phyloP scores from a whole-genome alignment of 257 asterid species.

The Agastache rugosa region DNA sequence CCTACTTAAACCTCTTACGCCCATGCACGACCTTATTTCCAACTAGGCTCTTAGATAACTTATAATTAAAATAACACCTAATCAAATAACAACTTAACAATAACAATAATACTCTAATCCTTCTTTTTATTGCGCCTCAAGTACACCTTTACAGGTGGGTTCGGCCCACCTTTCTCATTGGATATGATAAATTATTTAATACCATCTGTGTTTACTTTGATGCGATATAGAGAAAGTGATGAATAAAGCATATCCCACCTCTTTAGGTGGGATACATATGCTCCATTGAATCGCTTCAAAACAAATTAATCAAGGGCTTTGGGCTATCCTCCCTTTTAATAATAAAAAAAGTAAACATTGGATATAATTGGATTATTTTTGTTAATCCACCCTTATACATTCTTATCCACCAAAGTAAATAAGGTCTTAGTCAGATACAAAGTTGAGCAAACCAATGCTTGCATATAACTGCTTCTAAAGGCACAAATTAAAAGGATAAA shows the following conservation, averaged over 20 bases:
- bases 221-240: neutral
- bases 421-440: neutral
- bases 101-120: too few species aligned
- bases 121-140: too few species aligned
- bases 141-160: too few species aligned
- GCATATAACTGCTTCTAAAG: conserved; percentile 6
- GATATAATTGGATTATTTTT: neutral
- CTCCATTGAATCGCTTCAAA: neutral
- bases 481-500: conserved; percentile 2
- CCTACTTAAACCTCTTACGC: too few species aligned
- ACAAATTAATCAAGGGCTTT: neutral
- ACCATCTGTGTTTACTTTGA: neutral
- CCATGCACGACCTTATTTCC: too few species aligned
- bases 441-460: neutral
- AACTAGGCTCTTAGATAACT: too few species aligned
- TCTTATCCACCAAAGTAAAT: neutral
- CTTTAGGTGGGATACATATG: neutral
- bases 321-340: neutral
- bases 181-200: neutral
- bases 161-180: too few species aligned
- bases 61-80: too few species aligned
- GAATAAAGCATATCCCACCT: neutral
- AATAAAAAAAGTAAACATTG: neutral
- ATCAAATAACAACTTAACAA: too few species aligned
- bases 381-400: neutral